Evolutionary conservation across 441 rosid genomes (phyloP).

Genomic region (Gossypium armourianum): DNA sequence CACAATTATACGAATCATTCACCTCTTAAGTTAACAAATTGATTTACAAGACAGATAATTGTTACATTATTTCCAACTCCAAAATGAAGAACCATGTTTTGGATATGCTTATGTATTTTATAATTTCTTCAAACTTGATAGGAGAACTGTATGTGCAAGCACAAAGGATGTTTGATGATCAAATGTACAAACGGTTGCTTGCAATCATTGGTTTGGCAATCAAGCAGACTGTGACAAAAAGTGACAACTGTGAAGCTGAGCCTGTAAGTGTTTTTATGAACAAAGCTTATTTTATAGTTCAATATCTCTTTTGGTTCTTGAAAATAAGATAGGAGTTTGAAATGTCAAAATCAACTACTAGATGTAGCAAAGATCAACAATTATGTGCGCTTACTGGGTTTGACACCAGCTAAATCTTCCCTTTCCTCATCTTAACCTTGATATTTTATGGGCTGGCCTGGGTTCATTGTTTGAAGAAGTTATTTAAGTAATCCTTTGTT

Average conservation of each 20-base stretch:
- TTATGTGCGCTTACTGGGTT: neutral
- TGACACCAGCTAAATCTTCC: neutral
- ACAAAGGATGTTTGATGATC: constrained; percentile 66
- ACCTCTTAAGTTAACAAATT: constrained; percentile 15
- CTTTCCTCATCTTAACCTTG: neutral
- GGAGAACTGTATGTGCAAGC: constrained; percentile 88
- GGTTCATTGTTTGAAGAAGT: neutral
- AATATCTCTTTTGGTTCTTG: neutral
- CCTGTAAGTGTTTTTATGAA: constrained; percentile 43
- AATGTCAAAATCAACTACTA: neutral
- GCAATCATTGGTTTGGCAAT: constrained; percentile 58
- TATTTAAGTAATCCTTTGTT: neutral
- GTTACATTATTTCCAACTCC: neutral
- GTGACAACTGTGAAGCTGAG: constrained; percentile 64
- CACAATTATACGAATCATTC: neutral
- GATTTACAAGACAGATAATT: neutral
- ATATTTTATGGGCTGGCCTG: constrained; percentile 1
- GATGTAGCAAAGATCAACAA: neutral
- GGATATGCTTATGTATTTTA: constrained; percentile 15
- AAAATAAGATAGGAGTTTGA: neutral
- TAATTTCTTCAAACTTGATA: constrained; percentile 27
- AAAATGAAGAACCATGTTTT: neutral
- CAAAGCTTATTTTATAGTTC: neutral
- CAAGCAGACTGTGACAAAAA: constrained; percentile 42
- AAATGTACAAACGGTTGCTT: constrained; percentile 67